Conservation (phyloP, 2,329 filamentous ascomycete species). For the Microascus cirrosus region DNA sequence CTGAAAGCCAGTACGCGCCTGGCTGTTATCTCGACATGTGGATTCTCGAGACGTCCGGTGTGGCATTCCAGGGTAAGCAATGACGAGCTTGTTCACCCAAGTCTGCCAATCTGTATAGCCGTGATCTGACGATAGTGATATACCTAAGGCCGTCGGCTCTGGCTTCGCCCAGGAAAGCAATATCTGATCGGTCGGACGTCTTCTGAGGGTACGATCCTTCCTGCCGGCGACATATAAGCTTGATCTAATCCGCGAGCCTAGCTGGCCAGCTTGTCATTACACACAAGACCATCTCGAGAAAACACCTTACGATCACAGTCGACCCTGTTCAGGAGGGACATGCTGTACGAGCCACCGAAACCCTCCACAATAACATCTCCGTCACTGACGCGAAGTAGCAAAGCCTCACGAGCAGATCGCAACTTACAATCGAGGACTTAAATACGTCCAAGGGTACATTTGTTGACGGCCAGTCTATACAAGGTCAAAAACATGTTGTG, state of each 20-base stretch:
- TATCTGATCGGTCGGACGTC: constrained; percentile 78
- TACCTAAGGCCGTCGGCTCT: constrained; percentile 44
- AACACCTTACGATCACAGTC: constrained; percentile 73
- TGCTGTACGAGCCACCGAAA: constrained; percentile 38
- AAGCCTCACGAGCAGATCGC: constrained; percentile 53
- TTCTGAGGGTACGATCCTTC: constrained; percentile 40
- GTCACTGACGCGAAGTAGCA: constrained; percentile 27
- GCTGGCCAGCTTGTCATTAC: constrained; percentile 5
- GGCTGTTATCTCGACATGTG: not conserved
- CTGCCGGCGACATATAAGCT: not conserved
- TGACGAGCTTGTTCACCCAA: not conserved
- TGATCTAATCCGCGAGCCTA: not conserved
- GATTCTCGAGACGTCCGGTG: constrained; percentile 4
- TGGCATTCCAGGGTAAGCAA: constrained; percentile 4
- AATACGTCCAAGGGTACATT: constrained; percentile 76
- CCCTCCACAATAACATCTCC: not conserved
- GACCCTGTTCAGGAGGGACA: constrained; percentile 52
- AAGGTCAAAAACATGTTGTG: constrained; percentile 46
- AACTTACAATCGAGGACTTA: constrained; percentile 64
- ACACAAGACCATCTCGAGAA: constrained; percentile 75
- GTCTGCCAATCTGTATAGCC: not conserved
- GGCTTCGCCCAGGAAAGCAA: constrained; percentile 75
- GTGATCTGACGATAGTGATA: not conserved
- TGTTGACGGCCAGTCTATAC: constrained; percentile 62
- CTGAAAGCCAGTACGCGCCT: not conserved